Evolutionary conservation across 139 green algal species (phyloP).

Genomic region (Chlorella sp.): DNA sequence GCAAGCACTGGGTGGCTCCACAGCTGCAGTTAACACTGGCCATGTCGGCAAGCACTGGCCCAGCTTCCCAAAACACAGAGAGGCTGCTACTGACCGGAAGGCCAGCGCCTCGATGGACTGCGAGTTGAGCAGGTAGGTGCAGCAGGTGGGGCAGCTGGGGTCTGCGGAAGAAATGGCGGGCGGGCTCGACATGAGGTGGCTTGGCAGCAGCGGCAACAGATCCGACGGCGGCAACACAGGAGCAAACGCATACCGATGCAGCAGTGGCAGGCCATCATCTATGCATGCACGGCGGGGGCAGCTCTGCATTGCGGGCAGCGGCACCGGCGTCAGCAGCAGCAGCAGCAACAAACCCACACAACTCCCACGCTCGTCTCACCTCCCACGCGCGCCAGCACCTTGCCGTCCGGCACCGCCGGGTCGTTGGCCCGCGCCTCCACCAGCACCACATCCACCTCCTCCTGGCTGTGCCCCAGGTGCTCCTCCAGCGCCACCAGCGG

Average conservation of each 20-base stretch:
- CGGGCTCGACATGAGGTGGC: too few relatives aligned
- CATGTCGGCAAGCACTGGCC: too few relatives aligned
- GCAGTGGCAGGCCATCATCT: too few relatives aligned
- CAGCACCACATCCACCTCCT: constrained; percentile 44
- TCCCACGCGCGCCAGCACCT: constrained; percentile 44
- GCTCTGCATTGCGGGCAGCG: not conserved
- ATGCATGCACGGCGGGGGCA: not conserved
- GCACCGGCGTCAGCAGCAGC: not conserved
- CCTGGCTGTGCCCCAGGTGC: constrained; percentile 15
- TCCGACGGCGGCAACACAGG: too few relatives aligned
- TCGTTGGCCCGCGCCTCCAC: constrained; percentile 49
- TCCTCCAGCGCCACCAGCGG: constrained; percentile 45
- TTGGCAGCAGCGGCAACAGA: not conserved
- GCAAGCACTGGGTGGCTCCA: too few relatives aligned
- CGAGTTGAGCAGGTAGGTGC: constrained; percentile 57
- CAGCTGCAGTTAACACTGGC: too few relatives aligned
- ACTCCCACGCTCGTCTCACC: not conserved
- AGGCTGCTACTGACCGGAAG: constrained; percentile 16
- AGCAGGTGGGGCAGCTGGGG: not conserved
- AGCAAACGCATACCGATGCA: too few relatives aligned
- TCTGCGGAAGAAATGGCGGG: not conserved
- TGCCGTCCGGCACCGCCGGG: constrained; percentile 49
- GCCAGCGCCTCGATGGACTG: constrained; percentile 49
- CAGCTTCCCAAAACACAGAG: too few relatives aligned
- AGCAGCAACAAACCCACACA: too few relatives aligned